Conservation (phyloP, 805 yeast species). For the Vanderwaltozyma tropicalis region DNA sequence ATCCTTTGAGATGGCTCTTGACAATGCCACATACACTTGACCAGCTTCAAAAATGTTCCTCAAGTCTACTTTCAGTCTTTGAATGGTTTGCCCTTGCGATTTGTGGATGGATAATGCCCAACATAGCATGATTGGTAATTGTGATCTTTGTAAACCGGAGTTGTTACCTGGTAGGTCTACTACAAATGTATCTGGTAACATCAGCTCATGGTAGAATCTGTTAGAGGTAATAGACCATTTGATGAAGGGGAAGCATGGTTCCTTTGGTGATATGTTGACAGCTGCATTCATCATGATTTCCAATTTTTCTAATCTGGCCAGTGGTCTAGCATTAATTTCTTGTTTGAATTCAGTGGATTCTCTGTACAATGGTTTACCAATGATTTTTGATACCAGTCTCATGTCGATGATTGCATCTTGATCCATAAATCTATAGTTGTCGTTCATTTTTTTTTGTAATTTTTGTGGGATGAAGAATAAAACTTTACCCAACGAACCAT, state of each 20-base stretch:
- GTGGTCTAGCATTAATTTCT: conserved; percentile 18
- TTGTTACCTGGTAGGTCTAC: conserved; percentile 29
- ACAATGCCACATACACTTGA: conserved; percentile 73
- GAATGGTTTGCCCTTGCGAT: conserved; percentile 76
- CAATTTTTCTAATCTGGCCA: conserved; percentile 7
- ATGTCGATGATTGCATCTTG: conserved; percentile 24
- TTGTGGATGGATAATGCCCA: conserved; percentile 84
- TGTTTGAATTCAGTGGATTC: conserved; percentile 22
- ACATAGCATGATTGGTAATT: conserved; percentile 60
- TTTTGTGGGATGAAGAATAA: conserved; percentile 28
- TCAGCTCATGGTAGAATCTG: conserved; percentile 24
- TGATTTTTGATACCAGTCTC: conserved; percentile 27
- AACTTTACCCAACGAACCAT: conserved; percentile 83
- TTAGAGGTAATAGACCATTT: conserved; percentile 25
- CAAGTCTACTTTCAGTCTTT: conserved; percentile 58
- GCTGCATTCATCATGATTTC: conserved; percentile 15
- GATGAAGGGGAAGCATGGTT: conserved; percentile 24
- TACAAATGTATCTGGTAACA: conserved; percentile 32
- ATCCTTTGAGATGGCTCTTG: conserved; percentile 64
- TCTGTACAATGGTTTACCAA: conserved; percentile 12
- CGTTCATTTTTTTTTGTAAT: conserved; percentile 16
- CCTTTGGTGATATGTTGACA: conserved; percentile 9
- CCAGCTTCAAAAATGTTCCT: conserved; percentile 65
- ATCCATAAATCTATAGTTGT: conserved; percentile 17
- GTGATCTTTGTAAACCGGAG: conserved; percentile 35